Evolutionary conservation across 2,329 filamentous ascomycete species (phyloP).

Genomic region (Trichoderma pleuroti): DNA sequence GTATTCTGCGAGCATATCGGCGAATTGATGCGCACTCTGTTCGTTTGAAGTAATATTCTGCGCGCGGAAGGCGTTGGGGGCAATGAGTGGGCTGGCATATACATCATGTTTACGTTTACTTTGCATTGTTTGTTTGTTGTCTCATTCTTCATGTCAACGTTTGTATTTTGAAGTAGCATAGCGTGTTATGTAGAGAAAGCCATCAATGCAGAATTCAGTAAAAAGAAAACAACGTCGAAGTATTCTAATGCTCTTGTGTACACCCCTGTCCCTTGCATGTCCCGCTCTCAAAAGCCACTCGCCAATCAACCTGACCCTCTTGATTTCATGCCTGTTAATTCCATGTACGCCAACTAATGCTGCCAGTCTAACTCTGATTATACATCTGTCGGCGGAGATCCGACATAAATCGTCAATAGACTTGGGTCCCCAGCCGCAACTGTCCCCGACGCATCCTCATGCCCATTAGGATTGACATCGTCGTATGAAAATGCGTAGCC

Average conservation of each 20-base stretch:
- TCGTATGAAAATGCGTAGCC: constrained; percentile 68
- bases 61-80: not conserved
- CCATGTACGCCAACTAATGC: not conserved
- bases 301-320: too few relatives aligned
- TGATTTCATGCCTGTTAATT: too few relatives aligned
- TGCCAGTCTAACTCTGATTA: not conserved
- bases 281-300: too few relatives aligned
- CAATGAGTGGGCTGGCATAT: not conserved
- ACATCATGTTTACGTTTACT: not conserved
- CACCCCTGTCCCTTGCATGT: too few relatives aligned
- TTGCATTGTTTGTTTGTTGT: not conserved
- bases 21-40: not conserved
- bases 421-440: constrained; percentile 28
- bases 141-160: not conserved
- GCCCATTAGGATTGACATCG: constrained; percentile 58
- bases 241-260: not conserved
- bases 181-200: not conserved
- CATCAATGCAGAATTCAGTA: not conserved
- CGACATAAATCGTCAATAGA: constrained; percentile 31
- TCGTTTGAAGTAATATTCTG: not conserved
- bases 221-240: not conserved
- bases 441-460: constrained; percentile 47
- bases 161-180: not conserved
- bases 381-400: constrained; percentile 13
- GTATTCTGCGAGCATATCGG: not conserved